Percentiles rank a stretch among this genome's conserved stretches.
These are phyloP conservation scores for Mycena metata DNA, from an alignment of 768 basidiomycete species.

Conservation along the genomic window DNA sequence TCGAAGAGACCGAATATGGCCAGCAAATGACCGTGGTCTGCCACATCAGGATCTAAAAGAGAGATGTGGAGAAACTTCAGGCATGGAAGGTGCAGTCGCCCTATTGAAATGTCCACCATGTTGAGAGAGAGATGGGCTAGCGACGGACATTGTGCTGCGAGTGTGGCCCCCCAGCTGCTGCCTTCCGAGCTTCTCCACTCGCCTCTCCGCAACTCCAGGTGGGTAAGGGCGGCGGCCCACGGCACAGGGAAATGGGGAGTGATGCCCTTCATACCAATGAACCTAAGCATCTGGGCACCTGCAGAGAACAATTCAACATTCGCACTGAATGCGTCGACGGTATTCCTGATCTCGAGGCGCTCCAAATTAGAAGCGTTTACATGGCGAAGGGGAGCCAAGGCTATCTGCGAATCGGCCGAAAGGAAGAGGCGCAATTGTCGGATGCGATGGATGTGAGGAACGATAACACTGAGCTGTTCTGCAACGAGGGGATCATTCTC, in stretches of 20 bases:
- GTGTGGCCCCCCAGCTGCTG: not conserved
- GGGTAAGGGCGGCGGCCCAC: conserved; percentile 3
- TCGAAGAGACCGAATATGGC: not conserved
- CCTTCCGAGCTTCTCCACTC: not conserved
- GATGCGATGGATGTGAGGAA: not conserved
- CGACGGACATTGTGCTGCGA: not conserved
- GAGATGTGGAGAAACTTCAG: not conserved
- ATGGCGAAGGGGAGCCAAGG: not conserved
- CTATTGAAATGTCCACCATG: not conserved
- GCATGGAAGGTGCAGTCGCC: not conserved
- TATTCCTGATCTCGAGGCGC: not conserved
- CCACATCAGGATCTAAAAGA: too few relatives aligned
- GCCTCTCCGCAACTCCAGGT: not conserved
- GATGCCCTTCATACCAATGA: not conserved
- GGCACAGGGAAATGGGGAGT: not conserved
- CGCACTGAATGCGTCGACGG: too few relatives aligned
- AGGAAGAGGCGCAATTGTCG: not conserved
- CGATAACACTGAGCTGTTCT: not conserved
- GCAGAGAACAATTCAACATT: not conserved
- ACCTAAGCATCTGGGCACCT: not conserved
- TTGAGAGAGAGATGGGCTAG: not conserved
- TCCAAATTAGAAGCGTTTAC: conserved; percentile 2
- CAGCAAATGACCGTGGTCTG: not conserved
- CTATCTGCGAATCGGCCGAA: not conserved
- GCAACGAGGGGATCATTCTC: not conserved